These are phyloP conservation scores for Prorocentrum cordatum DNA, from an alignment of 169 alveolate species.

Conservation along the genomic window DNA sequence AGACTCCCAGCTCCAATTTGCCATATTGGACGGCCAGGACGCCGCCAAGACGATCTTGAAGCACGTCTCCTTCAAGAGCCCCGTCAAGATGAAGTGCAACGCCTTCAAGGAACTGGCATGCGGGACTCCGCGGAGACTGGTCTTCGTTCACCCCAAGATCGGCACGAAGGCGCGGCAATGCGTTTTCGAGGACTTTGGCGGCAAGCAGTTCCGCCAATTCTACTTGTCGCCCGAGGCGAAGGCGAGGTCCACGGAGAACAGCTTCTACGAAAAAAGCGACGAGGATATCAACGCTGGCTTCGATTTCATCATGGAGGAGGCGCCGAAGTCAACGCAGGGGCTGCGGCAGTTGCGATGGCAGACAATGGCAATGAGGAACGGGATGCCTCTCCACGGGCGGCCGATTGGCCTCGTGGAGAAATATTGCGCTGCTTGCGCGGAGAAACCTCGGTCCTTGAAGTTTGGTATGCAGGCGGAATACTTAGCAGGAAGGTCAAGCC, in stretches of 20 bases:
- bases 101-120: background rate
- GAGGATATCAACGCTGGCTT: slow-evolving; percentile 20
- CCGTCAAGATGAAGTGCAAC: background rate
- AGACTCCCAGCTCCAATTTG: background rate
- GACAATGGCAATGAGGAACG: background rate
- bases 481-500: too few relatives aligned
- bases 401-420: background rate
- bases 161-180: background rate
- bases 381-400: background rate
- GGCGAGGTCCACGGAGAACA: background rate
- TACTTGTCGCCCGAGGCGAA: background rate
- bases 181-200: background rate
- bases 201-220: background rate
- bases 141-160: background rate
- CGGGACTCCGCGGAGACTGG: background rate
- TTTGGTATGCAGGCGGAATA: too few relatives aligned
- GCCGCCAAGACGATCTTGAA: background rate
- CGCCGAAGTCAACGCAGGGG: background rate
- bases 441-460: too few relatives aligned
- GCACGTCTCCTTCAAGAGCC: background rate
- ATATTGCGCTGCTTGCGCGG: background rate
- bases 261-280: slow-evolving; percentile 4
- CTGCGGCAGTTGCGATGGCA: slow-evolving; percentile 13
- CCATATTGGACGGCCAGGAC: background rate
- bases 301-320: background rate